Conservation (phyloP, 495 filamentous ascomycete genomes). For the Sabuloglossum arenarium region DNA sequence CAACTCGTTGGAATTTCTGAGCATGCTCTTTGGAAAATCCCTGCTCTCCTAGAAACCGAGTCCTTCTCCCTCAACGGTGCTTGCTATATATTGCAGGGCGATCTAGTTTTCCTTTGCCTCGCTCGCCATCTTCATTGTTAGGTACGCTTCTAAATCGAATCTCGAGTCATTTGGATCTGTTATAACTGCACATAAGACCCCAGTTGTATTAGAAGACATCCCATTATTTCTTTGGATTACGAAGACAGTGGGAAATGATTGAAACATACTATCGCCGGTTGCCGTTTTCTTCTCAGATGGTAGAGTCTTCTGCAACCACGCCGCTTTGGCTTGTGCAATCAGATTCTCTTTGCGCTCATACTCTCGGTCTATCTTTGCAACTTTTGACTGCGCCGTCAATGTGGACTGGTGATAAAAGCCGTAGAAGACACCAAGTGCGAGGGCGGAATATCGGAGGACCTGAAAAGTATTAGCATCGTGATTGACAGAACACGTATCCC, state of each 20-base stretch:
- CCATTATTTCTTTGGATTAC: not conserved
- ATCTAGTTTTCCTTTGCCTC: conserved; percentile 12
- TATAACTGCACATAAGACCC: conserved; percentile 37
- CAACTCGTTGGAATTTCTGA: not conserved
- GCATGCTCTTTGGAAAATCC: not conserved
- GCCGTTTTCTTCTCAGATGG: conserved; percentile 26
- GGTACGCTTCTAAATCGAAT: conserved; percentile 76
- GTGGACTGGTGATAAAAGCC: conserved; percentile 75
- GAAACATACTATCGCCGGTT: conserved; percentile 37
- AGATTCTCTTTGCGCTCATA: conserved; percentile 71
- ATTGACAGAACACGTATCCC: not conserved
- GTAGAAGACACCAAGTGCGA: conserved; percentile 74
- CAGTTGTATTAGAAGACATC: not conserved
- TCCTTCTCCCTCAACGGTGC: not conserved
- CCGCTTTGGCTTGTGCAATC: conserved; percentile 79
- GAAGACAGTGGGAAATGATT: not conserved
- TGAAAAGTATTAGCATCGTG: conserved; percentile 18
- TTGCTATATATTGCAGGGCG: not conserved
- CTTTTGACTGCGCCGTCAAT: conserved; percentile 43
- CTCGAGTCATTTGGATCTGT: conserved; percentile 63
- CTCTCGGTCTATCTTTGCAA: conserved; percentile 46
- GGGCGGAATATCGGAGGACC: conserved; percentile 89
- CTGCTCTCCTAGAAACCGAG: not conserved
- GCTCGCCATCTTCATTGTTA: conserved; percentile 38
- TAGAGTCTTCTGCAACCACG: conserved; percentile 54